Evolutionary conservation across 805 yeast genomes (phyloP), one percentile per base, ranked within the genome.

Genomic region (Kodamaea kaohsiungensis): DNA sequence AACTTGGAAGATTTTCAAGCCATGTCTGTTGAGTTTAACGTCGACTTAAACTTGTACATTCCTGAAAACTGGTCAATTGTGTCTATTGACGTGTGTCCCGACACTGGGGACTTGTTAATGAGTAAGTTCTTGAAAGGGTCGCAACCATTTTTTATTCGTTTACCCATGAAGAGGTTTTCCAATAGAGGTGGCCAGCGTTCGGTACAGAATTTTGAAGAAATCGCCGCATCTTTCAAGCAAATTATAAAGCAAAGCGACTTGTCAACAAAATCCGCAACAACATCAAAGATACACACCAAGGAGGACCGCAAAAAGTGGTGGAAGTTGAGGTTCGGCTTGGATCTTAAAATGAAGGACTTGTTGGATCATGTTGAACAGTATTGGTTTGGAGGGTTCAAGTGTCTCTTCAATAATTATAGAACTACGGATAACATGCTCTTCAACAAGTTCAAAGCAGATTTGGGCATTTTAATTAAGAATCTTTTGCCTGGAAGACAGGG

Each of bases 351-450:
- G 51, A 66, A 78, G 40, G 67, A 66, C 1, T 67, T 91, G n/a
- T 65, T 93, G n/a, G 61, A 65, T 0, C 73, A 73, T 33, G 78
- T 89, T 7, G 93, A 90, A 52, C 66, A 67, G 18, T 71, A 73
- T 53, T 89, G 97, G 92, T 71, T 93, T 38, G 91, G 93, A 12
- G 96, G 93, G 0, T 88, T 91, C 59, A 71, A 71, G 51, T 86
- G 91, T 0, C 63, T 90, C 2, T 87, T 92, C 63, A 70, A 74
- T 42, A 70, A 72, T 1, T 57, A 57, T 7, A 60, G 61, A 1
- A 46, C 50, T 2, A 13, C 5, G 12, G 58, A 73, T 13, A 53
- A 58, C 9, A 43, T 53, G 1, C 52, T 53, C 4, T 67, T 58
- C 51, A 49, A 38, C 2, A 55, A 57, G 35, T 70, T 69, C 53